Percentiles rank a stretch among this genome's conserved stretches.
Evolutionary conservation across 805 yeast genomes (phyloP).

Genomic region (Suhomyces pyralidae): DNA sequence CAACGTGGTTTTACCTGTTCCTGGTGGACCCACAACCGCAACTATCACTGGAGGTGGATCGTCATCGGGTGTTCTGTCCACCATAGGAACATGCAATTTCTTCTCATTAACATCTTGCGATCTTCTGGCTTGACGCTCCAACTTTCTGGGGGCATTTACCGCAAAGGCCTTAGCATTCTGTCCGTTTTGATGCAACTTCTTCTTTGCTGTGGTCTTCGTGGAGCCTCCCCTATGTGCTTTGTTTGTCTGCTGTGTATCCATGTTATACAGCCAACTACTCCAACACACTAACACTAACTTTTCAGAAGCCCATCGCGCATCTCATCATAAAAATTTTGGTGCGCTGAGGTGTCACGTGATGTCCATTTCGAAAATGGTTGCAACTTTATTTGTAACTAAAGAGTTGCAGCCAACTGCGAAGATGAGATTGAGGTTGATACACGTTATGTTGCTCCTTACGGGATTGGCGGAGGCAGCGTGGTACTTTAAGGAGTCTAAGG

Average conservation of each 20-base stretch:
- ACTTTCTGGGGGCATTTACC: constrained; percentile 66
- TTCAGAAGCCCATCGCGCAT: constrained; percentile 1
- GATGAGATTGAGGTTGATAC: neutral
- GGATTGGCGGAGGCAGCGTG: constrained; percentile 11
- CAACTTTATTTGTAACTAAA: neutral
- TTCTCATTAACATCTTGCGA: constrained; percentile 79
- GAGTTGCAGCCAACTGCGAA: neutral
- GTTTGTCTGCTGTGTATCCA: constrained; percentile 54
- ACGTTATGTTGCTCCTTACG: neutral
- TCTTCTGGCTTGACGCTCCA: constrained; percentile 80
- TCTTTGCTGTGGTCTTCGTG: constrained; percentile 61
- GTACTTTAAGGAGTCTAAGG: constrained; percentile 24
- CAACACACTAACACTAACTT: neutral
- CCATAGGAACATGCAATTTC: constrained; percentile 94
- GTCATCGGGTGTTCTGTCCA: constrained; percentile 94
- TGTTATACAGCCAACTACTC: constrained; percentile 1
- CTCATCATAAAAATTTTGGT: constrained; percentile 1
- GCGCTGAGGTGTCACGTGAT: neutral
- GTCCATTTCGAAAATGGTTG: neutral
- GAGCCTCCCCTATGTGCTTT: constrained; percentile 74
- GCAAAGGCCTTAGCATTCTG: constrained; percentile 45
- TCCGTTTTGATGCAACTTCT: constrained; percentile 86
- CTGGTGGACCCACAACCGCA: constrained; percentile 98
- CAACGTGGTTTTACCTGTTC: constrained; percentile 94
- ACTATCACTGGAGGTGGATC: constrained; percentile 96